A percentile compares a stretch with the other conserved stretches of the same genome.
phyloP scores from a whole-genome alignment of 352 stramenopile species.

The Elongisporangium anandrum region DNA sequence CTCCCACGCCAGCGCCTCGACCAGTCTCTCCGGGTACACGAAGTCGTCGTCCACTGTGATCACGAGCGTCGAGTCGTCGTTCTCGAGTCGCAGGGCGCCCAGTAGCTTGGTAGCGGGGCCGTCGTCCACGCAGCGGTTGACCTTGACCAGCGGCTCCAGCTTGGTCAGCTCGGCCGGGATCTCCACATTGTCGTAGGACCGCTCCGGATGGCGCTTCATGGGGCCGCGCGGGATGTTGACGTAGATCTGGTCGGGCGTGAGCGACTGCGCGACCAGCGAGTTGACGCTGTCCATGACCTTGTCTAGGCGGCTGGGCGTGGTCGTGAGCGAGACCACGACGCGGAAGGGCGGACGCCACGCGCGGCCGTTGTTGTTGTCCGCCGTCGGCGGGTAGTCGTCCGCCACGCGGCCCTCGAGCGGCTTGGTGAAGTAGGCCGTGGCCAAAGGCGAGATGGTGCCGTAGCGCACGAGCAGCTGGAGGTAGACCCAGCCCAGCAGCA shows the following conservation, averaged over 20 bases:
- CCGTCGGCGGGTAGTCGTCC: constrained; percentile 31
- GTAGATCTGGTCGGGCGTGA: constrained; percentile 75
- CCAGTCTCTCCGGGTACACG: constrained; percentile 56
- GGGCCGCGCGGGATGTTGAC: constrained; percentile 61
- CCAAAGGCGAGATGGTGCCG: constrained; percentile 68
- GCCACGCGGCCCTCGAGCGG: constrained; percentile 41
- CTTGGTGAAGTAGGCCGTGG: constrained; percentile 61
- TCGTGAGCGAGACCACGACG: constrained; percentile 82
- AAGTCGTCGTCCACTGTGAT: constrained; percentile 85
- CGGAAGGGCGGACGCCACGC: constrained; percentile 65
- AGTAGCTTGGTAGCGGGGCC: constrained; percentile 77
- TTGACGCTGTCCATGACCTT: constrained; percentile 76
- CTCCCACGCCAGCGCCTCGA: constrained; percentile 70
- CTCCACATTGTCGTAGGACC: constrained; percentile 68
- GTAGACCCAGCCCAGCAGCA: constrained; percentile 47
- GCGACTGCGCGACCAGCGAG: constrained; percentile 50
- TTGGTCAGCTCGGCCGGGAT: constrained; percentile 40
- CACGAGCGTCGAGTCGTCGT: constrained; percentile 58
- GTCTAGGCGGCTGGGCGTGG: constrained; percentile 58
- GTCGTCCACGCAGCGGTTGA: constrained; percentile 79
- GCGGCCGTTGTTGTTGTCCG: background rate
- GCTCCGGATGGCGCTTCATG: constrained; percentile 75
- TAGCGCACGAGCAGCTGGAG: constrained; percentile 63
- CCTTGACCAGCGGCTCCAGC: constrained; percentile 43
- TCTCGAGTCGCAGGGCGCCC: constrained; percentile 53